Conservation (phyloP, 805 yeast genomes). For the Kodamaea nitidulidarum region DNA sequence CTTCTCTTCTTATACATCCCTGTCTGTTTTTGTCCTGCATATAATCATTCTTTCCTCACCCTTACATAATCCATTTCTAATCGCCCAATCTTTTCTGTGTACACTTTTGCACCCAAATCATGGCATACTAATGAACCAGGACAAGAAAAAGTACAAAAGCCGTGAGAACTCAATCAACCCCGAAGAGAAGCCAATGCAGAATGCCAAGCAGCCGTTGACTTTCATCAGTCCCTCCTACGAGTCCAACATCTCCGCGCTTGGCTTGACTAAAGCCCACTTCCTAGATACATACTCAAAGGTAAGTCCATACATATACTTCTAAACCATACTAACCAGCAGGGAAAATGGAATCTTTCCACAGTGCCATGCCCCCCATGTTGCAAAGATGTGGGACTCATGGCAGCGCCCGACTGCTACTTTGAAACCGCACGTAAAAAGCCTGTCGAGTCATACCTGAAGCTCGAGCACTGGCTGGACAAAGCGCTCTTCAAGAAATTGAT, state of each 20-base stretch:
- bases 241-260: slow-evolving; percentile 18
- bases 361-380: slow-evolving; percentile 56
- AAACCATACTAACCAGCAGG: slow-evolving; percentile 21
- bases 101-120: slow-evolving; percentile 1
- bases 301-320: slow-evolving; percentile 11
- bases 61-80: background rate
- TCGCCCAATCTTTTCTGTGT: background rate
- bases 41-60: background rate
- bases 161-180: background rate
- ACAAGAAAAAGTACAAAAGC: background rate
- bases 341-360: slow-evolving; percentile 52
- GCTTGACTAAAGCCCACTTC: slow-evolving; percentile 47
- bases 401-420: slow-evolving; percentile 56
- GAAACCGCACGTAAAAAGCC: slow-evolving; percentile 45
- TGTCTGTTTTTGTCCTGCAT: too few species aligned
- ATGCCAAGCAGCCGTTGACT: background rate
- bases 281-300: slow-evolving; percentile 49
- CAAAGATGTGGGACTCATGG: slow-evolving; percentile 41
- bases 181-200: background rate
- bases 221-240: slow-evolving; percentile 20
- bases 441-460: slow-evolving; percentile 36
- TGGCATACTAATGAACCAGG: background rate
- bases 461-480: slow-evolving; percentile 47
- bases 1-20: too few species aligned
- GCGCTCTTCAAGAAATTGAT: slow-evolving; percentile 36